Conservation (phyloP, 2,329 filamentous ascomycete species). For the Scytalidium lignicola region DNA sequence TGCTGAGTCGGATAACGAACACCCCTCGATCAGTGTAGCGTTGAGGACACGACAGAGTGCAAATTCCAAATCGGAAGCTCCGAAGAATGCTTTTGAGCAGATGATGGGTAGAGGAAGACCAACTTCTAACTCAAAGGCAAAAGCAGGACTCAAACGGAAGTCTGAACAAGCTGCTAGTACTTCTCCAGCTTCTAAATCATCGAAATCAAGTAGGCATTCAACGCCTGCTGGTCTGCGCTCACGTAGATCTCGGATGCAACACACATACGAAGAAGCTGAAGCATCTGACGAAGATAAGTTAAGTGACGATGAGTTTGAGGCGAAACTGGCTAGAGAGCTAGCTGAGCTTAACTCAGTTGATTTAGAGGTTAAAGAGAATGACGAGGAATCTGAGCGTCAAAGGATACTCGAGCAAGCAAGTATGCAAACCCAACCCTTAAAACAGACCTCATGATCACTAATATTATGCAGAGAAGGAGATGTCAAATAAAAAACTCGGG, state of each 20-base stretch:
- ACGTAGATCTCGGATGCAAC: conserved; percentile 36
- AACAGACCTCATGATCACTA: conserved; percentile 18
- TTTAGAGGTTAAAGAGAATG: conserved; percentile 51
- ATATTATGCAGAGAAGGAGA: conserved; percentile 62
- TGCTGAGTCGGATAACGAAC: conserved; percentile 19
- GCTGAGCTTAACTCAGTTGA: conserved; percentile 42
- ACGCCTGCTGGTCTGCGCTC: conserved; percentile 57
- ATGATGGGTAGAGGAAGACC: conserved; percentile 28
- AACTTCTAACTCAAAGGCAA: conserved; percentile 13
- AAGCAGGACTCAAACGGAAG: conserved; percentile 53
- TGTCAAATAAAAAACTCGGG: conserved; percentile 85
- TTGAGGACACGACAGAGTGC: conserved; percentile 17
- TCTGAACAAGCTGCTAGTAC: conserved; percentile 31
- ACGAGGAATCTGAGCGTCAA: conserved; percentile 44
- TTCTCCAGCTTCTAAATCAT: conserved; percentile 57
- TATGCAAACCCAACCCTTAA: conserved; percentile 35
- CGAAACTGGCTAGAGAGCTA: conserved; percentile 63
- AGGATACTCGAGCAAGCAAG: conserved; percentile 72
- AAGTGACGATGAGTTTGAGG: conserved; percentile 81
- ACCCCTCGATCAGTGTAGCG: conserved; percentile 17
- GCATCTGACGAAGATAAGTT: conserved; percentile 57
- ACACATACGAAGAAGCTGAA: conserved; percentile 49
- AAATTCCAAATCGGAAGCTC: conserved; percentile 9
- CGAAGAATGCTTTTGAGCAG: conserved; percentile 41
- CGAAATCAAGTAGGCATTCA: conserved; percentile 68